Conservation (phyloP, 2,329 filamentous ascomycete genomes). For the Torrubiellomyces zombiae region DNA sequence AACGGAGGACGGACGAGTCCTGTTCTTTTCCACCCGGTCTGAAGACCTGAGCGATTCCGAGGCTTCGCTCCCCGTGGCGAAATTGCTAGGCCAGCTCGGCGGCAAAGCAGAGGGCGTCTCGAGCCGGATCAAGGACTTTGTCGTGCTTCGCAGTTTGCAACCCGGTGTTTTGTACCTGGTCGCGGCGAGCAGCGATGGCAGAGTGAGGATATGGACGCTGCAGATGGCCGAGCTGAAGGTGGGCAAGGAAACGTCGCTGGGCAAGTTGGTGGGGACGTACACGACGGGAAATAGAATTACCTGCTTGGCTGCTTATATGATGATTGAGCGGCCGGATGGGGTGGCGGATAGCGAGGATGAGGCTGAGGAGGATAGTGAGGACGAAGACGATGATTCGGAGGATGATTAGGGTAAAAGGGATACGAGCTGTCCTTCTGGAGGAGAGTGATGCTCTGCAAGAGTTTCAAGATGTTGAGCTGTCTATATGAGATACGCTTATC, state of each 20-base stretch:
- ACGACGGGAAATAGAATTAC: conserved; percentile 82
- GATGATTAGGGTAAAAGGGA: conserved; percentile 4
- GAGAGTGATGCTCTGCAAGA: too few species aligned
- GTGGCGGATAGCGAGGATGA: conserved; percentile 41
- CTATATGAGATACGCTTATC: too few species aligned
- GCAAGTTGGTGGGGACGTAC: conserved; percentile 56
- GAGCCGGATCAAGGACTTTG: conserved; percentile 79
- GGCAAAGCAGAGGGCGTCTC: conserved; percentile 51
- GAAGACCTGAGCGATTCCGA: conserved; percentile 24
- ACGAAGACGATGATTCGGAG: conserved; percentile 17
- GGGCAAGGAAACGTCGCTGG: conserved; percentile 25
- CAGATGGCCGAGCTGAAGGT: conserved; percentile 20
- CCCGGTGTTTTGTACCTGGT: conserved; percentile 37
- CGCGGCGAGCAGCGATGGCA: conserved; percentile 72
- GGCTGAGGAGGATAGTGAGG: conserved; percentile 23
- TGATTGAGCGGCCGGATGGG: conserved; percentile 52
- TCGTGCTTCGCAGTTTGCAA: conserved; percentile 34
- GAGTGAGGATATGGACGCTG: conserved; percentile 62
- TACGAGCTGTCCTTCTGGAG: too few species aligned
- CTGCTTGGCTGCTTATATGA: conserved; percentile 71
- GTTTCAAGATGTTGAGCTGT: too few species aligned
- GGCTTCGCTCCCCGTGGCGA: conserved; percentile 36
- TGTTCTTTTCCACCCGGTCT: conserved; percentile 60
- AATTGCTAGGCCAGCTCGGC: conserved; percentile 60
- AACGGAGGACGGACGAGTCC: conserved; percentile 76